phyloP scores from a whole-genome alignment of 2,329 filamentous ascomycete species.

The Hypoxylon sp. region DNA sequence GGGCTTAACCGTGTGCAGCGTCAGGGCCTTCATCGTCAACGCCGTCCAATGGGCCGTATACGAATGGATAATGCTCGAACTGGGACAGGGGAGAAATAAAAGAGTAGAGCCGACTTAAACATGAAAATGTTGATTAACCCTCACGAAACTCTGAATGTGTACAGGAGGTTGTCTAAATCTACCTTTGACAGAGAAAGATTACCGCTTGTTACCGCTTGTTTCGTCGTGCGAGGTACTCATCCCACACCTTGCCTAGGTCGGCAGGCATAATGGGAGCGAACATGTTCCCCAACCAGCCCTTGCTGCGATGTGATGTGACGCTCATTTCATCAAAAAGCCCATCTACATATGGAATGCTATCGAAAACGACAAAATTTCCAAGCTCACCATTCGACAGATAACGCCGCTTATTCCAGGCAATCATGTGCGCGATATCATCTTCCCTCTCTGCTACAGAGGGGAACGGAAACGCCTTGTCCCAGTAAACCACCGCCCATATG shows the following conservation, averaged over 20 bases:
- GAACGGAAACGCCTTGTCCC: conserved; percentile 36
- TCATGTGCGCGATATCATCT: conserved; percentile 35
- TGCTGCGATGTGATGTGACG: conserved; percentile 37
- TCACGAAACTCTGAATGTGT: no score
- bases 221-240: conserved; percentile 33
- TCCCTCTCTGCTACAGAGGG: conserved; percentile 33
- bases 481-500: conserved; percentile 41
- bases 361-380: conserved; percentile 41
- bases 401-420: conserved; percentile 40
- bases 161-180: no score
- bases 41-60: conserved; percentile 93
- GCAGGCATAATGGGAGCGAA: conserved; percentile 38
- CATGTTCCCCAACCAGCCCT: conserved; percentile 40
- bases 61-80: conserved; percentile 80
- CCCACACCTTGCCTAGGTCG: conserved; percentile 35
- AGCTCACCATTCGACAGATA: conserved; percentile 41
- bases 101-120: conserved; percentile 22
- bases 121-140: no score
- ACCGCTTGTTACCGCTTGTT: no score
- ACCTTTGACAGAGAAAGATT: no score
- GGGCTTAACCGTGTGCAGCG: conserved; percentile 80
- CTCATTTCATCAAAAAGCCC: conserved; percentile 40
- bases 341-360: conserved; percentile 42
- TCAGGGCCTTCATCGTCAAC: conserved; percentile 90
- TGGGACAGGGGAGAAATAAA: conserved; percentile 50